Percentiles rank a stretch among this genome's conserved stretches.
phyloP scores from a whole-genome alignment of 2,329 filamentous ascomycete species.

The Polytolypa hystricis region DNA sequence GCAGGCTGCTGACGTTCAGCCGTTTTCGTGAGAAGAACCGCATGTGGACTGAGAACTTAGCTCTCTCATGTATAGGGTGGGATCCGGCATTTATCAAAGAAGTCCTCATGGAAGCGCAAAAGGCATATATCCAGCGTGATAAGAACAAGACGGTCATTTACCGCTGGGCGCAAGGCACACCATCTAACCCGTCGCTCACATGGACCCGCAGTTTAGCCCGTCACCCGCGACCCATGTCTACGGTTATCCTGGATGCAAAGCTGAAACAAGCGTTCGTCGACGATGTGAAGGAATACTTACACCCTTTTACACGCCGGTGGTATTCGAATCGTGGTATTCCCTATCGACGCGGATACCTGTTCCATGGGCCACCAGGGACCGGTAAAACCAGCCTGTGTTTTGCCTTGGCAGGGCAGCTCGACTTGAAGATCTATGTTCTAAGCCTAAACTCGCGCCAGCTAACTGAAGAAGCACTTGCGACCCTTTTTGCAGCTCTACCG shows the following conservation, averaged over 20 bases:
- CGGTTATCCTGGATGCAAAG: constrained; percentile 41
- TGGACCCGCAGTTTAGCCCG: constrained; percentile 32
- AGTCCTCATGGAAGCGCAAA: constrained; percentile 26
- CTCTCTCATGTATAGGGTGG: constrained; percentile 26
- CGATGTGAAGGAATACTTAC: constrained; percentile 47
- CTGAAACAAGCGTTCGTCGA: constrained; percentile 41
- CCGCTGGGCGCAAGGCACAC: constrained; percentile 18
- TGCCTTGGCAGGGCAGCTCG: constrained; percentile 58
- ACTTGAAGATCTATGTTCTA: constrained; percentile 61
- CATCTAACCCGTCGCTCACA: constrained; percentile 12
- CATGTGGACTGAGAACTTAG: constrained; percentile 17
- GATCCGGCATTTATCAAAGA: constrained; percentile 24
- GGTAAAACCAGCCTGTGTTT: constrained; percentile 66
- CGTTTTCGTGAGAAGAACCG: constrained; percentile 20
- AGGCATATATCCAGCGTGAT: constrained; percentile 25
- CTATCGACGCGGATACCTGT: constrained; percentile 71
- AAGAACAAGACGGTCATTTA: constrained; percentile 29
- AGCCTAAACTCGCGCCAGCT: constrained; percentile 52
- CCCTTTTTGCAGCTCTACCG: constrained; percentile 56
- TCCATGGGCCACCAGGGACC: constrained; percentile 69
- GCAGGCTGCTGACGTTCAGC: constrained; percentile 38
- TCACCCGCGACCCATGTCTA: constrained; percentile 41
- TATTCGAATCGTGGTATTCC: constrained; percentile 75
- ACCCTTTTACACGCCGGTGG: constrained; percentile 51
- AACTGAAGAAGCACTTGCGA: constrained; percentile 54